Conservation (phyloP, 768 basidiomycete species). For the Tremella yokohamensis region DNA sequence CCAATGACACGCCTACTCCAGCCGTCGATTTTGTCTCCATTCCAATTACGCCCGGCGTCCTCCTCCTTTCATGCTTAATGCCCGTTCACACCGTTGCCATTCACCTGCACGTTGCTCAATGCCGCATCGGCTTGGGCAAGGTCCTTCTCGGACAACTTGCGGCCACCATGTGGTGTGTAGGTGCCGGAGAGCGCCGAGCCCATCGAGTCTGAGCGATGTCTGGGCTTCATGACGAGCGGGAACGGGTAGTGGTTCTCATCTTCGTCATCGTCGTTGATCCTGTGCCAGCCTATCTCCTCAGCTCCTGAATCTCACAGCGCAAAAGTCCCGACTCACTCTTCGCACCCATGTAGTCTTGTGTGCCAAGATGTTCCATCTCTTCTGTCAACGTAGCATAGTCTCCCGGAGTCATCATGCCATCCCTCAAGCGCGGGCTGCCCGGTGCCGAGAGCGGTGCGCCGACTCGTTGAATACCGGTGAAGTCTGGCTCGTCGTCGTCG, state of each 20-base stretch:
- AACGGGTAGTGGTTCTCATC: conserved; percentile 57
- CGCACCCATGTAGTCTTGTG: conserved; percentile 54
- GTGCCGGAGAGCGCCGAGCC: conserved; percentile 69
- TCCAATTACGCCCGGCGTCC: too few species aligned
- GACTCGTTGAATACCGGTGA: conserved; percentile 64
- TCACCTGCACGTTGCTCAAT: conserved; percentile 53
- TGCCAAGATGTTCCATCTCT: conserved; percentile 81
- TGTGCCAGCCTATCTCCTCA: neutral
- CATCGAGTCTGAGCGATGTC: conserved; percentile 49
- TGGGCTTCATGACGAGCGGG: conserved; percentile 52
- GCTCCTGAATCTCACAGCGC: neutral
- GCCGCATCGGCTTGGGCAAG: conserved; percentile 82
- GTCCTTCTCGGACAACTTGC: conserved; percentile 81
- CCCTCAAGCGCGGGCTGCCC: conserved; percentile 75
- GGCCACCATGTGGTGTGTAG: conserved; percentile 78
- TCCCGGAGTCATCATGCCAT: conserved; percentile 75
- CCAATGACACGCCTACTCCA: too few species aligned
- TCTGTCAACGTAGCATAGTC: conserved; percentile 50
- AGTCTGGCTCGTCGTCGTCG: conserved; percentile 58
- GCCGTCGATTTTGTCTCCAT: too few species aligned
- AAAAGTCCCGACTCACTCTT: conserved; percentile 64
- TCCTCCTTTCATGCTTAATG: conserved; percentile 12
- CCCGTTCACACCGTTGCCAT: conserved; percentile 33
- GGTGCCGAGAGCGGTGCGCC: conserved; percentile 70
- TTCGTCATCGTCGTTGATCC: conserved; percentile 60